Conservation (phyloP, 2,329 filamentous ascomycete species). For the Atkinsonella texensis region DNA sequence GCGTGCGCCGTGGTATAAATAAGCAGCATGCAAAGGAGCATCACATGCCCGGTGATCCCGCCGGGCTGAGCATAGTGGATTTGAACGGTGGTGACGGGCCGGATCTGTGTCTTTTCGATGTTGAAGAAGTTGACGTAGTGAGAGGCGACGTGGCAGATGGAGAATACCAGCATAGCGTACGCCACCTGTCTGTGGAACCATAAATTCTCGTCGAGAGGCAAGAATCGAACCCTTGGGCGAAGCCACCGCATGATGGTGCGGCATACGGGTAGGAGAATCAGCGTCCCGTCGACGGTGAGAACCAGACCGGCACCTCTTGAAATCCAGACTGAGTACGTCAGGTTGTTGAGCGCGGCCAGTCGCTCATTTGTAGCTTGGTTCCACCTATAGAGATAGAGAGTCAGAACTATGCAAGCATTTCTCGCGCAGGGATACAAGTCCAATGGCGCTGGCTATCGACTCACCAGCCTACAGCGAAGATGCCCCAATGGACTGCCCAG, state of each 20-base stretch:
- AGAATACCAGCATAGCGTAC: slow-evolving; percentile 78
- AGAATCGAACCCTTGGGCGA: slow-evolving; percentile 73
- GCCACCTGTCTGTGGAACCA: slow-evolving; percentile 96
- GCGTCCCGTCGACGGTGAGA: slow-evolving; percentile 68
- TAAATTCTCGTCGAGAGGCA: slow-evolving; percentile 90
- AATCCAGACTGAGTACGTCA: slow-evolving; percentile 87
- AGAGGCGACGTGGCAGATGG: slow-evolving; percentile 58
- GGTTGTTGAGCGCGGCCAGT: slow-evolving; percentile 65
- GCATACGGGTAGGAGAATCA: slow-evolving; percentile 92
- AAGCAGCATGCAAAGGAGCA: slow-evolving; percentile 97
- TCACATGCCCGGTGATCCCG: slow-evolving; percentile 90
- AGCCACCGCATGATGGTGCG: slow-evolving; percentile 75
- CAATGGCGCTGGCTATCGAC: slow-evolving; percentile 15
- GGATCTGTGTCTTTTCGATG: slow-evolving; percentile 74
- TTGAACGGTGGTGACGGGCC: slow-evolving; percentile 67
- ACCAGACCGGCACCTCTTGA: slow-evolving; percentile 86
- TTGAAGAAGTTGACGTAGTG: slow-evolving; percentile 99
- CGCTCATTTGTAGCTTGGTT: slow-evolving; percentile 59
- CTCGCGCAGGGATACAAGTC: too few relatives aligned
- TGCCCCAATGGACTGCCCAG: slow-evolving; percentile 62
- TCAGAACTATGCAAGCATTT: background rate
- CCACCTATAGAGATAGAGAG: slow-evolving; percentile 42
- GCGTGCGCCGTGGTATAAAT: slow-evolving; percentile 96
- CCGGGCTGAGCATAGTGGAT: slow-evolving; percentile 86
- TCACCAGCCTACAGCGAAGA: slow-evolving; percentile 84